Conservation (phyloP, 768 basidiomycete genomes). For the Rhodocollybia butyracea region DNA sequence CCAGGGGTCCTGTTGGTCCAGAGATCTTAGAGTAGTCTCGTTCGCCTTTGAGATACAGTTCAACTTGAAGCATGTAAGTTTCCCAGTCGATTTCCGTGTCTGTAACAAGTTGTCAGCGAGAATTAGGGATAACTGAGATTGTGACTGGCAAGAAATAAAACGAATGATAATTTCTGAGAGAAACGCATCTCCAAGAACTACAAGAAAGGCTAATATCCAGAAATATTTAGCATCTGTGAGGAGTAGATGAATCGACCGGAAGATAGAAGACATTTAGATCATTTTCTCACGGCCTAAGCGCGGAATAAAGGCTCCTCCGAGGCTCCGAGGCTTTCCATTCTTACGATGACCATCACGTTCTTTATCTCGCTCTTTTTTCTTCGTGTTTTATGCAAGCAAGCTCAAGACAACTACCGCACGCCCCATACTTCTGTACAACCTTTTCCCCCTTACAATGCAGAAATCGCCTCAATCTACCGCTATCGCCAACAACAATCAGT, state of each 20-base stretch:
- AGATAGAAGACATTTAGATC: background rate
- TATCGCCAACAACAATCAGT: constrained; percentile 64
- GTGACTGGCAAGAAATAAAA: constrained; percentile 74
- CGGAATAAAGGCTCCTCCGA: background rate
- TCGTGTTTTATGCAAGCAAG: background rate
- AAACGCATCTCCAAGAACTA: constrained; percentile 70
- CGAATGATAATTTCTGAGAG: constrained; percentile 80
- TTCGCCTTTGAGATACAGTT: constrained; percentile 76
- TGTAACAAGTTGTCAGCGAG: constrained; percentile 28
- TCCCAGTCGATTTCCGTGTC: constrained; percentile 99
- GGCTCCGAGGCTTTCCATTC: too few relatives aligned
- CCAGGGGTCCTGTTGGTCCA: constrained; percentile 91
- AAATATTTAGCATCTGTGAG: constrained; percentile 60
- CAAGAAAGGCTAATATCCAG: constrained; percentile 59
- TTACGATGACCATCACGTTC: too few relatives aligned
- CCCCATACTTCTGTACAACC: background rate
- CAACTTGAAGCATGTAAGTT: constrained; percentile 90
- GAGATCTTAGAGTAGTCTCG: constrained; percentile 76
- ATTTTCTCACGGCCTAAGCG: background rate
- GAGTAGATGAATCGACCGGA: constrained; percentile 28
- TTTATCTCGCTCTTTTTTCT: background rate
- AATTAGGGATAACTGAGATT: constrained; percentile 11
- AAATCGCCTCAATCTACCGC: constrained; percentile 49
- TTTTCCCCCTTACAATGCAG: constrained; percentile 48
- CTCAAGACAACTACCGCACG: background rate